Percentiles rank a stretch among this genome's conserved stretches.
phyloP scores from a whole-genome alignment of 1,139 yeast genomes.

The Suhomyces yuchorum region DNA sequence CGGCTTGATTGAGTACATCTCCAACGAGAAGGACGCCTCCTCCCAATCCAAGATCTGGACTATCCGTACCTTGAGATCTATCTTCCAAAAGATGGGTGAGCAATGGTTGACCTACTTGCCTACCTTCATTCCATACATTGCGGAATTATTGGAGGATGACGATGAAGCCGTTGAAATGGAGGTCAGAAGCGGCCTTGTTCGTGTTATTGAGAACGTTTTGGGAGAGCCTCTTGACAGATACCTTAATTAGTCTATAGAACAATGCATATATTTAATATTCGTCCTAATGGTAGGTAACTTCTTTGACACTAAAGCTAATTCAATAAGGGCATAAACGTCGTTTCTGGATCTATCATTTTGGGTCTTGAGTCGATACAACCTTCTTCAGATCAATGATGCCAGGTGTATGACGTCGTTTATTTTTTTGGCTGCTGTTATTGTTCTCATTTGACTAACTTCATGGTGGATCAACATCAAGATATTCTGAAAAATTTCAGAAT shows the following conservation, averaged over 20 bases:
- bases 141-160: conserved; percentile 93
- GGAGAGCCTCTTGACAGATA: conserved; percentile 96
- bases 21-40: conserved; percentile 34
- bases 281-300: too few relatives aligned
- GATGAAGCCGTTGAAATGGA: conserved; percentile 91
- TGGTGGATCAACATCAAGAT: too few relatives aligned
- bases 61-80: conserved; percentile 70
- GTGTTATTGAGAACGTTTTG: conserved; percentile 85
- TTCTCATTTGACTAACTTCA: too few relatives aligned
- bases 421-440: too few relatives aligned
- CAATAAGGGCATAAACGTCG: too few relatives aligned
- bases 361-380: too few relatives aligned
- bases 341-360: too few relatives aligned
- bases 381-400: too few relatives aligned
- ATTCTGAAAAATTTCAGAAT: neutral
- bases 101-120: conserved; percentile 92
- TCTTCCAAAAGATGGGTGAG: conserved; percentile 91
- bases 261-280: neutral
- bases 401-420: too few relatives aligned
- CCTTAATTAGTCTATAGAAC: conserved; percentile 49
- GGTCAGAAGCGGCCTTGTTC: conserved; percentile 89
- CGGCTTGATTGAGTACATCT: conserved; percentile 39
- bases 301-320: too few relatives aligned
- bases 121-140: conserved; percentile 91
- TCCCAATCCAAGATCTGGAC: conserved; percentile 74